Conservation (phyloP, 2,329 filamentous ascomycete genomes). For the Incumbomyces delicatus region DNA sequence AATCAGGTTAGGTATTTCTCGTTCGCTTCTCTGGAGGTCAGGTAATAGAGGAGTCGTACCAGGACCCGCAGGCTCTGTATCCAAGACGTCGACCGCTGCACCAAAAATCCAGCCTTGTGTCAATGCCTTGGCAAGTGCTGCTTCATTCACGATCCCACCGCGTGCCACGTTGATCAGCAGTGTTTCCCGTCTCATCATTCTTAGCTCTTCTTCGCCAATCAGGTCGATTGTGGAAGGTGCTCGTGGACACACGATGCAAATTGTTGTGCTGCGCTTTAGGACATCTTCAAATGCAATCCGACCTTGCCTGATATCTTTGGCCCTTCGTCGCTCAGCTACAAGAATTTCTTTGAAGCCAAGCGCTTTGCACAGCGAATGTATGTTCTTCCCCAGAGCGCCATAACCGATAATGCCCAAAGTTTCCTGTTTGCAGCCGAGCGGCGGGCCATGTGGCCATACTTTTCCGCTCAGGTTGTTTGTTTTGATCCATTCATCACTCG, state of each 20-base stretch:
- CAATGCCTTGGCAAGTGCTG: constrained; percentile 37
- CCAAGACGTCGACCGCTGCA: constrained; percentile 43
- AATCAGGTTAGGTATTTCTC: constrained; percentile 40
- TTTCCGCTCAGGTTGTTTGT: constrained; percentile 28
- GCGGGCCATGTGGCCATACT: constrained; percentile 25
- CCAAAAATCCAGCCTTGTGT: constrained; percentile 37
- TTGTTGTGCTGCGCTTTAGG: constrained; percentile 23
- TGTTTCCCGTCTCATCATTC: constrained; percentile 35
- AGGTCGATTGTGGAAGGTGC: constrained; percentile 26
- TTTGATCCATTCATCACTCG: constrained; percentile 32
- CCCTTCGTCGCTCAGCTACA: constrained; percentile 38
- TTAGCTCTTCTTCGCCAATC: constrained; percentile 32
- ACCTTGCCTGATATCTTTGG: constrained; percentile 10
- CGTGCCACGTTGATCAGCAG: constrained; percentile 42
- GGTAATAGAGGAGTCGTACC: constrained; percentile 35
- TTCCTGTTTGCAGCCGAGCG: constrained; percentile 40
- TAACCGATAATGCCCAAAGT: constrained; percentile 42
- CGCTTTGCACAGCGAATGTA: constrained; percentile 35
- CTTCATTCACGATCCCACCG: constrained; percentile 43
- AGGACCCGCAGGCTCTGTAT: constrained; percentile 37
- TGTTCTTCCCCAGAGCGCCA: constrained; percentile 39
- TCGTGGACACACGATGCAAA: constrained; percentile 26
- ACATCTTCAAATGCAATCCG: constrained; percentile 24
- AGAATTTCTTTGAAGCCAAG: constrained; percentile 40
- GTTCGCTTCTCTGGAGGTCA: constrained; percentile 26